These are phyloP conservation scores for Phlegmacium glaucopus DNA, from an alignment of 768 basidiomycete species.

Conservation along the genomic window DNA sequence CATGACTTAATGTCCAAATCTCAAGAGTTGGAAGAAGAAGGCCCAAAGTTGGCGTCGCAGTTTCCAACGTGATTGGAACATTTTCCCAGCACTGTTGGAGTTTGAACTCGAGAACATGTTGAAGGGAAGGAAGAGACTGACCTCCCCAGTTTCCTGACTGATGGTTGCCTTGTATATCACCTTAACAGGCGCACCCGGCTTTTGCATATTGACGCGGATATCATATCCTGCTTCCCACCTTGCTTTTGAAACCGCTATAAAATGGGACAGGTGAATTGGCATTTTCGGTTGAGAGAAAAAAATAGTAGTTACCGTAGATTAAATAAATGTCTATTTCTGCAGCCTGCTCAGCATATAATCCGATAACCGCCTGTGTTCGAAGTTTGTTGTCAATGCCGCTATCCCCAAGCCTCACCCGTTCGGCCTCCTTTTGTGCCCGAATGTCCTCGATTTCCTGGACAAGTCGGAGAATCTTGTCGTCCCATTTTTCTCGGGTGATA, in stretches of 20 bases:
- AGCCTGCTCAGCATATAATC: constrained; percentile 28
- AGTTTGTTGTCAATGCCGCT: constrained; percentile 3
- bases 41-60: constrained; percentile 30
- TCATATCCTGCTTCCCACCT: constrained; percentile 36
- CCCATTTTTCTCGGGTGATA: constrained; percentile 16
- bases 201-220: constrained; percentile 33
- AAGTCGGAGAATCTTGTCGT: constrained; percentile 18
- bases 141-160: constrained; percentile 36
- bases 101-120: constrained; percentile 1
- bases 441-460: constrained; percentile 22
- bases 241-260: constrained; percentile 21
- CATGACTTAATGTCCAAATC: constrained; percentile 19
- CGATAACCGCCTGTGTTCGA: constrained; percentile 15
- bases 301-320: constrained; percentile 29
- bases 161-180: constrained; percentile 37
- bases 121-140: constrained; percentile 2
- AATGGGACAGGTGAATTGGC: neutral
- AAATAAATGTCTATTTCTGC: constrained; percentile 32
- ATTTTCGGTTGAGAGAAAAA: neutral
- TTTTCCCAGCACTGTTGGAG: constrained; percentile 30
- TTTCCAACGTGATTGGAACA: constrained; percentile 32
- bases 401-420: constrained; percentile 16
- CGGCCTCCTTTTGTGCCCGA: constrained; percentile 23
- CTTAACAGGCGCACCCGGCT: constrained; percentile 21
- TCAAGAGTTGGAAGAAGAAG: constrained; percentile 24